Base-by-base conservation (phyloP, 129 eudicot genomes). In the Flaveria bidentis region DNA sequence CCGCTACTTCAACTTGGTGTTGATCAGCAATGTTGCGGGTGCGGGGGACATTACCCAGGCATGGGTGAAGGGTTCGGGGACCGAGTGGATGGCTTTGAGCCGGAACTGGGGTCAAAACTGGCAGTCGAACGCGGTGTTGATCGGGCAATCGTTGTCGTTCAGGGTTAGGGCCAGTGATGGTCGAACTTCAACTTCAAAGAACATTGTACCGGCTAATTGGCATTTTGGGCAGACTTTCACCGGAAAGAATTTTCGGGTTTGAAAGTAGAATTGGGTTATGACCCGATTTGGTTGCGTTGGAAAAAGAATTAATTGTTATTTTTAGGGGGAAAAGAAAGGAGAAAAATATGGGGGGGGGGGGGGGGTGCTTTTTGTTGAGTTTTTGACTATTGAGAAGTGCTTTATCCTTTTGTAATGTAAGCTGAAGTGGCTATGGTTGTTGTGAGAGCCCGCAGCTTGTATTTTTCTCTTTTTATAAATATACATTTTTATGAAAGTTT, bases 81-180 rank as follows among this genome's bases (percentile, higher is more conserved):
- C 91, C 0, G 85, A 46, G 47, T 90, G 96, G 96, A 86, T 87
- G 83, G 63, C 82, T 23, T 73, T 90, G 76, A 86, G 89, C 67
- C 84, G 93, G 0, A 88, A 88, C 55, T 88, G 93, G 96, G 96
- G 96, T 15, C 96, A 90, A 56, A 90, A 90, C 17, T 90, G 96
- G 96, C 92, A 90, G 41, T 76, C 92, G 20, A 84, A 86, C 30
- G 36, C 88, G 0, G 89, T 84, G 18, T 45, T 87, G 79, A 78
- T 80, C 7, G 93, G 96, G 5, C 96, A 90, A 76, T 84, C 91
- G 7, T 88, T 90, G 65, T 83, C 86, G 3, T 73, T 84, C 42
- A 36, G 82, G 65, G 79, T 84, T 39, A 69, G 25, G 42, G 55
- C 73, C 41, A 76, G 87, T 67, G 84, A 80, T 6, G 82, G 84